Conservation (phyloP, 208 protist species). For the Wallacemonas sp. region DNA sequence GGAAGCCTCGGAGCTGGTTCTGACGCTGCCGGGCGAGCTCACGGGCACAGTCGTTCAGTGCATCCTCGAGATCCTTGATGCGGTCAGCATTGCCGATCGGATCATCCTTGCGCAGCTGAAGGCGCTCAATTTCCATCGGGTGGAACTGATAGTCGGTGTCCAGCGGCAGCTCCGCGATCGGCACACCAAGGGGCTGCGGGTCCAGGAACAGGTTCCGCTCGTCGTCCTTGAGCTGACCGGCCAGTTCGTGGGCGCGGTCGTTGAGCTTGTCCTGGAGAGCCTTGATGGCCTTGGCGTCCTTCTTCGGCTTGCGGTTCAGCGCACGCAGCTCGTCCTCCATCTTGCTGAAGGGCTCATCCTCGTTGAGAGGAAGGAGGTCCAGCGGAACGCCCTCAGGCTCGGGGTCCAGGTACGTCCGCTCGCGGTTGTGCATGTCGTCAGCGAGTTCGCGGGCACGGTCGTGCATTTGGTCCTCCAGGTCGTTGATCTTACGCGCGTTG, state of each 20-base stretch:
- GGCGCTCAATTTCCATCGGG: constrained; percentile 52
- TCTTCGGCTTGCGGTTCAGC: constrained; percentile 43
- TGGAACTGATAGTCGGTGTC: constrained; percentile 62
- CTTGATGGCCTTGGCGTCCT: constrained; percentile 34
- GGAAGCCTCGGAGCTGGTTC: constrained; percentile 41
- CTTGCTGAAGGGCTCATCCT: constrained; percentile 44
- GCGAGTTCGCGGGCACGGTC: constrained; percentile 54
- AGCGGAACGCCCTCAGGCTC: constrained; percentile 66
- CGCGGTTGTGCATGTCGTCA: constrained; percentile 39
- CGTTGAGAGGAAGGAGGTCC: constrained; percentile 60
- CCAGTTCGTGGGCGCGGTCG: constrained; percentile 65
- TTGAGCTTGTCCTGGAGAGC: constrained; percentile 40
- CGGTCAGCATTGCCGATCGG: constrained; percentile 26
- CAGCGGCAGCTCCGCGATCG: constrained; percentile 49
- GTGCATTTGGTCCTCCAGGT: constrained; percentile 69
- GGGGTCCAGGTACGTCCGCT: constrained; percentile 61
- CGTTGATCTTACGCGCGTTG: constrained; percentile 65
- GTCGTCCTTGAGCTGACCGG: constrained; percentile 50
- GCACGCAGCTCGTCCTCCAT: constrained; percentile 65
- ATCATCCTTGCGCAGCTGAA: constrained; percentile 50
- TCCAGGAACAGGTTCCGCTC: constrained; percentile 77
- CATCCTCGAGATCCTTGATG: constrained; percentile 59
- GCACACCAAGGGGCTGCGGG: constrained; percentile 56
- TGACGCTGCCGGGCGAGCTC: constrained; percentile 47
- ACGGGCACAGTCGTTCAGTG: constrained; percentile 51